Conservation (phyloP, 2,329 filamentous ascomycete genomes). For the Aspergillus intermedius region DNA sequence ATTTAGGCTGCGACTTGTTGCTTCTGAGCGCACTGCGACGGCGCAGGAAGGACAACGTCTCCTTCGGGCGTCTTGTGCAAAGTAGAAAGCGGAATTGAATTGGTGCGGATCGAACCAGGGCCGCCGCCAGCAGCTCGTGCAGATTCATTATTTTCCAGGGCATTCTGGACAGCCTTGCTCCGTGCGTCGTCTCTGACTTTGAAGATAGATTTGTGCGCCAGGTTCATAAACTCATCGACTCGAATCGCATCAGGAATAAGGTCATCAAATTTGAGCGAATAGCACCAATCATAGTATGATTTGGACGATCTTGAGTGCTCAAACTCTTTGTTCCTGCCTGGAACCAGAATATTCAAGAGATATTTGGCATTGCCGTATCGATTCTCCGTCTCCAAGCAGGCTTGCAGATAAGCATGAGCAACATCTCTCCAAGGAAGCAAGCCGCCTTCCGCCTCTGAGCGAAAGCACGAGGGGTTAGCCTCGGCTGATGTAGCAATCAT, state of each 20-base stretch:
- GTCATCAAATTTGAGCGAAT: constrained; percentile 57
- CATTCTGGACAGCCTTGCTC: not conserved
- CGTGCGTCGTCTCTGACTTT: constrained; percentile 1
- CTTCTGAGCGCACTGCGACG: constrained; percentile 15
- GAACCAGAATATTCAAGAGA: constrained; percentile 75
- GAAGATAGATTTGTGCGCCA: constrained; percentile 20
- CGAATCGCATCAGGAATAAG: constrained; percentile 58
- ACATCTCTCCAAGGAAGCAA: constrained; percentile 69
- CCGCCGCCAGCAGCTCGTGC: not conserved
- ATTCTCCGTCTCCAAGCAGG: constrained; percentile 72
- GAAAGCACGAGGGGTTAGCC: constrained; percentile 84
- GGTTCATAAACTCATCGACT: constrained; percentile 54
- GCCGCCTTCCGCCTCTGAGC: constrained; percentile 57
- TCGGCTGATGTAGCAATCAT: constrained; percentile 97
- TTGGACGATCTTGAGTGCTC: constrained; percentile 58
- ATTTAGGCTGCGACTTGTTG: constrained; percentile 16
- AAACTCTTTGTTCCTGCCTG: constrained; percentile 61
- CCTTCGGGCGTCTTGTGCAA: constrained; percentile 15
- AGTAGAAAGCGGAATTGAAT: not conserved
- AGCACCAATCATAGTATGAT: constrained; percentile 64
- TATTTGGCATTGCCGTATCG: constrained; percentile 91
- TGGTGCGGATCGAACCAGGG: not conserved
- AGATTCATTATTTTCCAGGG: not conserved
- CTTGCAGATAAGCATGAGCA: constrained; percentile 66
- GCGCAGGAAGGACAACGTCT: constrained; percentile 13